Evolutionary conservation across 2,329 filamentous ascomycete genomes (phyloP).

Genomic region (Exophiala aquamarina): DNA sequence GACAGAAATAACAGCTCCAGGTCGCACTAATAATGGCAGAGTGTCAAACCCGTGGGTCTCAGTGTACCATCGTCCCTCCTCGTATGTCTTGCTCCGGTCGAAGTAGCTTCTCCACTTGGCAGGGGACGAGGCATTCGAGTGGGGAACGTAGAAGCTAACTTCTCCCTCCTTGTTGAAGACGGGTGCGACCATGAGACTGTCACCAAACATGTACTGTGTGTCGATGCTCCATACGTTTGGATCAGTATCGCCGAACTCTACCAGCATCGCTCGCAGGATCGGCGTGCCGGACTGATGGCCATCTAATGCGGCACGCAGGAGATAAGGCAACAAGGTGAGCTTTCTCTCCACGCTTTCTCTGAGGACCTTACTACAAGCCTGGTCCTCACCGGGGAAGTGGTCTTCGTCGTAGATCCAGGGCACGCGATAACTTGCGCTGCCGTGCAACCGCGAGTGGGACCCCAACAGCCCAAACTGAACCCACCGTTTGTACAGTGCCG

Average conservation of each 20-base stretch:
- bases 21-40: constrained; percentile 59
- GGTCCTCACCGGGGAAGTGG: constrained; percentile 26
- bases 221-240: constrained; percentile 68
- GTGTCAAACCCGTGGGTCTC: constrained; percentile 61
- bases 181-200: constrained; percentile 62
- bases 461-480: constrained; percentile 73
- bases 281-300: constrained; percentile 57
- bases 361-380: constrained; percentile 61
- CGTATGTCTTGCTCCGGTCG: constrained; percentile 45
- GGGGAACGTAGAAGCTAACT: constrained; percentile 64
- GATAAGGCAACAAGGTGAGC: constrained; percentile 58
- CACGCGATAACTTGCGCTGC: constrained; percentile 69
- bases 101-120: constrained; percentile 47
- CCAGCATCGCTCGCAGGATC: constrained; percentile 63
- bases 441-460: constrained; percentile 69
- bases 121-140: constrained; percentile 48
- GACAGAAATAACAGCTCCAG: constrained; percentile 44
- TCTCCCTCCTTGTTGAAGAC: constrained; percentile 63
- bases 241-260: constrained; percentile 68
- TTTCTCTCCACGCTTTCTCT: constrained; percentile 55
- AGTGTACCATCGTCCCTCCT: constrained; percentile 54
- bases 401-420: constrained; percentile 67
- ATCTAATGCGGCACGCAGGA: constrained; percentile 53
- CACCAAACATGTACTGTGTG: constrained; percentile 72
- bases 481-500: constrained; percentile 75